phyloP scores from a whole-genome alignment of 2,329 filamentous ascomycete species.

The Didymosphaeria variabile region DNA sequence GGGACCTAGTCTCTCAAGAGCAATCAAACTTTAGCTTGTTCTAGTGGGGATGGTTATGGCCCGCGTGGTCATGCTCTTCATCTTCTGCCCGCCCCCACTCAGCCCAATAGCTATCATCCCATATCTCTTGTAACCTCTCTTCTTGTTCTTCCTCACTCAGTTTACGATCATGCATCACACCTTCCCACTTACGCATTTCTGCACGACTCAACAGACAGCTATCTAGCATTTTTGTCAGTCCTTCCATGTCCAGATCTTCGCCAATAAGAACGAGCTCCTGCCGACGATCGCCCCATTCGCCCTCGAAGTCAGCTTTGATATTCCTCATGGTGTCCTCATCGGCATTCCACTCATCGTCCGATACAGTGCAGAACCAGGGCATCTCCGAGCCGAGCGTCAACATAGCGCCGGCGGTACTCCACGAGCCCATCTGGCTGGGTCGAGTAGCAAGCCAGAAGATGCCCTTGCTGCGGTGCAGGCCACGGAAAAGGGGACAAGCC shows the following conservation, averaged over 20 bases:
- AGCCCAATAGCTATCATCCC: conserved; percentile 69
- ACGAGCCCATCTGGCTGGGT: conserved; percentile 65
- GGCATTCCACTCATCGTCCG: conserved; percentile 61
- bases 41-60: conserved; percentile 13
- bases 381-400: conserved; percentile 67
- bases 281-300: conserved; percentile 71
- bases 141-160: conserved; percentile 51
- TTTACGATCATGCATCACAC: conserved; percentile 45
- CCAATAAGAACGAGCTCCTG: conserved; percentile 81
- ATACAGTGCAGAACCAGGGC: conserved; percentile 67
- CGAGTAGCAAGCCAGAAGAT: conserved; percentile 68
- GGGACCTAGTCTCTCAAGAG: too few species aligned
- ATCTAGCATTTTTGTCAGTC: conserved; percentile 65
- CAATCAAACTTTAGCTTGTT: too few species aligned
- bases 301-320: conserved; percentile 61
- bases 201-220: conserved; percentile 67
- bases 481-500: conserved; percentile 60
- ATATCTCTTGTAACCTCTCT: conserved; percentile 59
- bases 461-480: conserved; percentile 71
- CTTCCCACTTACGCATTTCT: conserved; percentile 60
- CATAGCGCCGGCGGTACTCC: conserved; percentile 72
- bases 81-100: conserved; percentile 53
- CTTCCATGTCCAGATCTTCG: conserved; percentile 65
- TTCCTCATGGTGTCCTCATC: conserved; percentile 58
- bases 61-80: conserved; percentile 35